phyloP scores from a whole-genome alignment of 2,329 filamentous ascomycete species.

The Monilinia vaccinii-corymbosi region DNA sequence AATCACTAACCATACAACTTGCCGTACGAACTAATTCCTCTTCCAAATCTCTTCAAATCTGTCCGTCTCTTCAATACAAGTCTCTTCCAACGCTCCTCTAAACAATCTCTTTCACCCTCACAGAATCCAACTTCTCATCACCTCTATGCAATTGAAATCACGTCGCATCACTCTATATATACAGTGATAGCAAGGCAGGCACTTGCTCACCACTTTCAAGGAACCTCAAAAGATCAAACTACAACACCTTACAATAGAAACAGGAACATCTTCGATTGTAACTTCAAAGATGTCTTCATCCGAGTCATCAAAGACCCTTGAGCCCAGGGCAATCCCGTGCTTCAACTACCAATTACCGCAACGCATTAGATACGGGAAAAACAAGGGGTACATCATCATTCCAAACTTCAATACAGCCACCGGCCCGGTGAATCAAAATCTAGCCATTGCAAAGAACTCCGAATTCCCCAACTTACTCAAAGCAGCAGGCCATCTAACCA shows the following conservation, averaged over 20 bases:
- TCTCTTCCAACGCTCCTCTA: background rate
- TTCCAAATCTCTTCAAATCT: background rate
- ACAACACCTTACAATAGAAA: background rate
- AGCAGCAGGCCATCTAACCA: background rate
- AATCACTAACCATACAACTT: too few relatives aligned
- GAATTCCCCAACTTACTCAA: background rate
- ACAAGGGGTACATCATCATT: background rate
- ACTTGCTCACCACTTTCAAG: background rate
- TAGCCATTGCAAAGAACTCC: background rate
- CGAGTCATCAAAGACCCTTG: background rate
- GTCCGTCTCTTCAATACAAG: background rate
- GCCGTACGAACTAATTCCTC: background rate
- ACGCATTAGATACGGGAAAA: too few relatives aligned
- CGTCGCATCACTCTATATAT: background rate
- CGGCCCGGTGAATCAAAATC: background rate
- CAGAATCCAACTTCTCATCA: background rate
- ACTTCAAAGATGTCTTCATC: background rate
- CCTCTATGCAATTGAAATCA: background rate
- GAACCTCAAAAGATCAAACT: too few relatives aligned
- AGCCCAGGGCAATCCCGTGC: background rate
- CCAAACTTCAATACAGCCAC: background rate
- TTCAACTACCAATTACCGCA: background rate
- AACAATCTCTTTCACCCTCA: background rate
- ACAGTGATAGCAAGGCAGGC: background rate
- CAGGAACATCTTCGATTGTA: background rate